A percentile compares a stretch with the other conserved stretches of the same genome.
These are phyloP conservation scores for Comarum palustre DNA, from an alignment of 306 rosid genomes.

Conservation along the genomic window DNA sequence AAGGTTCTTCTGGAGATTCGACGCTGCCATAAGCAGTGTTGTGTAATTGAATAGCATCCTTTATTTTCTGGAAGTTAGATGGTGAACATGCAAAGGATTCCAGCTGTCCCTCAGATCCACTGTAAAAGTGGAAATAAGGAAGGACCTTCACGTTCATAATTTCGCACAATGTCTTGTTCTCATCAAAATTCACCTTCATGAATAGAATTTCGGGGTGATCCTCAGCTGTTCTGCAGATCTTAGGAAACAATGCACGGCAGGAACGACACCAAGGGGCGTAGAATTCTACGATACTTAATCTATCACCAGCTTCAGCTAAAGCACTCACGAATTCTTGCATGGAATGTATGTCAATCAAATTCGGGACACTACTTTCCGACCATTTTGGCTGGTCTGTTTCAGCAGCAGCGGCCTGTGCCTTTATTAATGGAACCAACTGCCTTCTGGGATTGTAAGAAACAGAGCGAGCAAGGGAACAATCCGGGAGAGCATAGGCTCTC, in stretches of 20 bases:
- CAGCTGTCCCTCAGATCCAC: slow-evolving; percentile 87
- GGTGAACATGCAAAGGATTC: slow-evolving; percentile 96
- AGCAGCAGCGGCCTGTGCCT: slow-evolving; percentile 70
- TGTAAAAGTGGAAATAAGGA: slow-evolving; percentile 94
- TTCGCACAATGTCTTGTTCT: slow-evolving; percentile 95
- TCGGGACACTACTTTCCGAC: slow-evolving; percentile 95
- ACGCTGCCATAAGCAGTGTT: slow-evolving; percentile 96
- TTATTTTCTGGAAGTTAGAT: slow-evolving; percentile 91
- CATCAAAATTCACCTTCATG: slow-evolving; percentile 91
- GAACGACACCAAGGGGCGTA: slow-evolving; percentile 99
- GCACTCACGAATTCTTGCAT: slow-evolving; percentile 77
- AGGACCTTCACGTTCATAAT: slow-evolving; percentile 91
- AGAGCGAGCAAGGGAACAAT: slow-evolving; percentile 32
- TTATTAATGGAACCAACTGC: slow-evolving; percentile 50
- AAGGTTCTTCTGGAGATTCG: slow-evolving; percentile 63
- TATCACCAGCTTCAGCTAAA: slow-evolving; percentile 81
- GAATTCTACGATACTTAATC: slow-evolving; percentile 86
- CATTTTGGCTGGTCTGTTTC: slow-evolving; percentile 92
- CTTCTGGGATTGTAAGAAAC: slow-evolving; percentile 52
- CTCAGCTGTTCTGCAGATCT: slow-evolving; percentile 94
- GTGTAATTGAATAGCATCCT: slow-evolving; percentile 81
- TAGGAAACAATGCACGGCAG: slow-evolving; percentile 94
- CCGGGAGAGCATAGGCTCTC: slow-evolving; percentile 35
- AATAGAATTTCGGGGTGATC: slow-evolving; percentile 82
- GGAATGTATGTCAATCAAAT: slow-evolving; percentile 87